phyloP scores from a whole-genome alignment of 1,284 basidiomycete genomes.

The Ganoderma sinense region DNA sequence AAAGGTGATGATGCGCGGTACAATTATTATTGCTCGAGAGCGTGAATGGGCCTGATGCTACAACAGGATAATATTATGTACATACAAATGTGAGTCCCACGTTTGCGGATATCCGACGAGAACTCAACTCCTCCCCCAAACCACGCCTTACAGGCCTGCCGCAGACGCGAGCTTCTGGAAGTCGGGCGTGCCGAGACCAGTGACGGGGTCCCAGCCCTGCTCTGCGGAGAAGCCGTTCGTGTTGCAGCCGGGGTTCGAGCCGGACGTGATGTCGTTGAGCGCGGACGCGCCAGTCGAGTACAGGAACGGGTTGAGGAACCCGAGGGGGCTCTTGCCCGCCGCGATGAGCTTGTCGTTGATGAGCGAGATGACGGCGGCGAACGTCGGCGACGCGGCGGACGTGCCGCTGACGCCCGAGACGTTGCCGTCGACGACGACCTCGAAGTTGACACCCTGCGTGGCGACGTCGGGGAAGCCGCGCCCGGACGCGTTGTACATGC shows the following conservation, averaged over 20 bases:
- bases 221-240: conserved; percentile 45
- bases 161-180: background rate
- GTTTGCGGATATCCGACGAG: too few relatives aligned
- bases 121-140: too few relatives aligned
- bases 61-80: too few relatives aligned
- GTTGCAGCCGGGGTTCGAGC: conserved; percentile 39
- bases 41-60: too few relatives aligned
- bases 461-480: conserved; percentile 13
- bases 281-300: conserved; percentile 47
- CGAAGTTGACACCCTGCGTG: conserved; percentile 50
- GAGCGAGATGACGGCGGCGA: conserved; percentile 63
- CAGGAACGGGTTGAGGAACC: conserved; percentile 66
- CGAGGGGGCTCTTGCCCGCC: conserved; percentile 55
- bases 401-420: conserved; percentile 55
- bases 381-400: conserved; percentile 48
- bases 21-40: too few relatives aligned
- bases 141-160: background rate
- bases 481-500: conserved; percentile 60
- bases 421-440: conserved; percentile 56
- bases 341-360: conserved; percentile 67
- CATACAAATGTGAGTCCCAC: too few relatives aligned
- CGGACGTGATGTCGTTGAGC: conserved; percentile 34
- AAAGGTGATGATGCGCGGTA: too few relatives aligned
- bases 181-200: background rate
- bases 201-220: background rate